phyloP scores from a whole-genome alignment of 345 rosid species.

The Hypericum androsaemum region DNA sequence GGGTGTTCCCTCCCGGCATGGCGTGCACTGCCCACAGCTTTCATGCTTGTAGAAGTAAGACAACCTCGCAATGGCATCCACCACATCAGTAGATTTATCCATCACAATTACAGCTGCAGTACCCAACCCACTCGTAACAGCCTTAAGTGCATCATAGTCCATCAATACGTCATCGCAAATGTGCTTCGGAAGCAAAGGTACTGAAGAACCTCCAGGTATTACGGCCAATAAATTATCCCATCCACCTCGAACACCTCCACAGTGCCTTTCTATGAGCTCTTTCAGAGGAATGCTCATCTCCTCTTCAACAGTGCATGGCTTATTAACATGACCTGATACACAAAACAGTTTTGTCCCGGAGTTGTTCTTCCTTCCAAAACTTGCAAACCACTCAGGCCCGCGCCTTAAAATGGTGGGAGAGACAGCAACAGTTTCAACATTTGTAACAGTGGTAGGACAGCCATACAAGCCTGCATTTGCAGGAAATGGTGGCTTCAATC shows the following conservation, averaged over 20 bases:
- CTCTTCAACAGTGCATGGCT: constrained; percentile 91
- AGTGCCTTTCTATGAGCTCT: constrained; percentile 87
- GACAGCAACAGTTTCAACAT: constrained; percentile 94
- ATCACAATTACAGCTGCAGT: constrained; percentile 97
- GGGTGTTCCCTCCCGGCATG: constrained; percentile 94
- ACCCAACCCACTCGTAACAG: constrained; percentile 84
- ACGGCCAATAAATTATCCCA: constrained; percentile 95
- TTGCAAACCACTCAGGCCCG: constrained; percentile 98
- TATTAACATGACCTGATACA: constrained; percentile 84
- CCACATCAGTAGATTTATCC: constrained; percentile 97
- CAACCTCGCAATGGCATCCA: constrained; percentile 94
- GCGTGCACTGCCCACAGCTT: constrained; percentile 98
- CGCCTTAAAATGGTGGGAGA: constrained; percentile 95
- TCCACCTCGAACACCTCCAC: constrained; percentile 95
- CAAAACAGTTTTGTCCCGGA: constrained; percentile 81
- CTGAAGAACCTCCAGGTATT: constrained; percentile 92
- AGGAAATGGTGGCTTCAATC: constrained; percentile 99
- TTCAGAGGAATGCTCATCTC: too few relatives aligned
- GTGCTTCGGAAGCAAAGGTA: constrained; percentile 77
- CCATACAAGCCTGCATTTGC: too few relatives aligned
- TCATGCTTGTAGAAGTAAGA: constrained; percentile 98
- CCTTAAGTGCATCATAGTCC: constrained; percentile 98
- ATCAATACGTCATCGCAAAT: constrained; percentile 84
- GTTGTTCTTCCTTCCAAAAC: constrained; percentile 97
- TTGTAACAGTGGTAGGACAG: constrained; percentile 93